phyloP scores from a whole-genome alignment of 208 protist genomes.

The Wallacemonas sp. region DNA sequence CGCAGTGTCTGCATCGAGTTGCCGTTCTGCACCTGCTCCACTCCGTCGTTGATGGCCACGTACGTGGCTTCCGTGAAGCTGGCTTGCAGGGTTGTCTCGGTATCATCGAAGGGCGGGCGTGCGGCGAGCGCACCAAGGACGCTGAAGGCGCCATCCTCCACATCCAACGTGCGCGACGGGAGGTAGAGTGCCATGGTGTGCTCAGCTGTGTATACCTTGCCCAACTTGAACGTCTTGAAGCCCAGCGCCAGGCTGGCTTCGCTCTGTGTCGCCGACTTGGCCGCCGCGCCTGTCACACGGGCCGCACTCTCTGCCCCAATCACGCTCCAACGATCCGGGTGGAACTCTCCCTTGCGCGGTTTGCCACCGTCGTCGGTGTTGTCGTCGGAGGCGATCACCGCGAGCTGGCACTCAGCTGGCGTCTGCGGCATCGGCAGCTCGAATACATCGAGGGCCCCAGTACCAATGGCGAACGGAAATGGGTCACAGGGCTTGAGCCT shows the following conservation, averaged over 20 bases:
- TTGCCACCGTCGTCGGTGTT: background rate
- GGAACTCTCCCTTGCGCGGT: background rate
- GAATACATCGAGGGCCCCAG: background rate
- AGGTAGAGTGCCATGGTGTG: conserved; percentile 8
- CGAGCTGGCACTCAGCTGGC: background rate
- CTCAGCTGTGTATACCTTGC: background rate
- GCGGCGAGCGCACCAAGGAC: background rate
- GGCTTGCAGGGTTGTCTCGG: background rate
- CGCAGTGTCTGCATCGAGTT: background rate
- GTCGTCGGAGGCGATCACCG: background rate
- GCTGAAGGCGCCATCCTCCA: conserved; percentile 9
- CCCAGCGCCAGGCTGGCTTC: conserved; percentile 3
- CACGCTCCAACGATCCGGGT: conserved; percentile 10
- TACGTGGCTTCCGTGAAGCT: conserved; percentile 1
- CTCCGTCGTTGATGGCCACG: background rate
- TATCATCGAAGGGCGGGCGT: background rate
- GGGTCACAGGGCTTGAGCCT: background rate
- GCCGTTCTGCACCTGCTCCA: background rate
- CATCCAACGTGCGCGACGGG: background rate
- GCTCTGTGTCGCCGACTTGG: background rate
- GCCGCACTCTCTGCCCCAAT: background rate
- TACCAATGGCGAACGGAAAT: conserved; percentile 17
- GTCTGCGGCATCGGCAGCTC: conserved; percentile 8
- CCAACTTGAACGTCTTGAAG: background rate
- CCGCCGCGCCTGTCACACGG: background rate